Evolutionary conservation across 2,329 filamentous ascomycete species (phyloP).

Genomic region (Stemphylium beticola): DNA sequence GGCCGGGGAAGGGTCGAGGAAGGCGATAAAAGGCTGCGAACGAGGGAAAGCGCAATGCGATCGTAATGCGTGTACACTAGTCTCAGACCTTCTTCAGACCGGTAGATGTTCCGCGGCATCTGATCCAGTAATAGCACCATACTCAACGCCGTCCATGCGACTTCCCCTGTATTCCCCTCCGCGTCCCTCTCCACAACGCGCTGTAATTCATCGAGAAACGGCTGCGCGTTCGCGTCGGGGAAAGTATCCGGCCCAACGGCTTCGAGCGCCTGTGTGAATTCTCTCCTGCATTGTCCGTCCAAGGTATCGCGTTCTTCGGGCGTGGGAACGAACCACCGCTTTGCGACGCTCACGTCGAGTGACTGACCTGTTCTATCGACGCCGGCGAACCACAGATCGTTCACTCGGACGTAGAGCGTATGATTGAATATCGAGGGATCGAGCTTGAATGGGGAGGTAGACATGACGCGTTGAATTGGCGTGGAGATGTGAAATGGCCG

Average conservation of each 20-base stretch:
- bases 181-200: conserved; percentile 13
- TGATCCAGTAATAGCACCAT: conserved; percentile 68
- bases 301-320: conserved; percentile 45
- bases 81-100: conserved; percentile 52
- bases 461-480: conserved; percentile 30
- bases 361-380: conserved; percentile 34
- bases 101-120: conserved; percentile 67
- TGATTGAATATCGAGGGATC: conserved; percentile 51
- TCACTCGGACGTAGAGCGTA: conserved; percentile 46
- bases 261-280: conserved; percentile 46
- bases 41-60: conserved; percentile 57
- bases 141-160: conserved; percentile 52
- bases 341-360: conserved; percentile 29
- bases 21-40: conserved; percentile 45
- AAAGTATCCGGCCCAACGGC: conserved; percentile 46
- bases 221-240: conserved; percentile 41
- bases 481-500: background rate
- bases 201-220: conserved; percentile 47
- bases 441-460: conserved; percentile 39
- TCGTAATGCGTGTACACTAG: conserved; percentile 64
- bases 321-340: conserved; percentile 49
- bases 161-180: conserved; percentile 23
- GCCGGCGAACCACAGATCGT: conserved; percentile 49
- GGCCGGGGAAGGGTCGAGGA: conserved; percentile 26
- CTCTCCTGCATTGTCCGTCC: conserved; percentile 44